phyloP scores from a whole-genome alignment of 2,329 filamentous ascomycete species.

The Aaosphaeria arxii region DNA sequence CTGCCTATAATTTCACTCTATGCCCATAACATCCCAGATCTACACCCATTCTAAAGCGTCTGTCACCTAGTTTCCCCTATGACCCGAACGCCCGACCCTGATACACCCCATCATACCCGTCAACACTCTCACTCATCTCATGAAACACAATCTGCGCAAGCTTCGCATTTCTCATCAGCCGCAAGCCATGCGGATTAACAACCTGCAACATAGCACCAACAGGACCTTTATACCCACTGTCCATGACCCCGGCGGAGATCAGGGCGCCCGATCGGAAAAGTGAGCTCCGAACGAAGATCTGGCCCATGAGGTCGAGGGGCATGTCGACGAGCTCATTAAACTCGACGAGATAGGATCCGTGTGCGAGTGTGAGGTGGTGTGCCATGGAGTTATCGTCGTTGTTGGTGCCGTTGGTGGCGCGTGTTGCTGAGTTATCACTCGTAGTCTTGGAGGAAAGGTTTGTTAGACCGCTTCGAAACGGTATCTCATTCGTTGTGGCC shows the following conservation, averaged over 20 bases:
- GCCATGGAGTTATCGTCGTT: not conserved
- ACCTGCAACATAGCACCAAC: conserved; percentile 40
- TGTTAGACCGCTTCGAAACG: too few species aligned
- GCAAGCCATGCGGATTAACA: conserved; percentile 34
- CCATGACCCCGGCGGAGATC: conserved; percentile 40
- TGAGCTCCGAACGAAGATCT: conserved; percentile 38
- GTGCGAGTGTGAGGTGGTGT: not conserved
- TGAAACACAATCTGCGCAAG: conserved; percentile 43
- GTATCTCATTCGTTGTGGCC: not conserved
- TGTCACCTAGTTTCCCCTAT: not conserved
- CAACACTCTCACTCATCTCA: conserved; percentile 33
- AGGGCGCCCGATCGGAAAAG: conserved; percentile 40
- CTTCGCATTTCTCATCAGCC: conserved; percentile 32
- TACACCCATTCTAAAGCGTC: too few species aligned
- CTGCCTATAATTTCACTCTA: too few species aligned
- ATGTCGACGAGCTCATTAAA: conserved; percentile 43
- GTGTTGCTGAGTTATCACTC: not conserved
- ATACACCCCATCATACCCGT: conserved; percentile 40
- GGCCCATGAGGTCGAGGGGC: conserved; percentile 40
- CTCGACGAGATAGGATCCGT: conserved; percentile 38
- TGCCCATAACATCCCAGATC: too few species aligned
- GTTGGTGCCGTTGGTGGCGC: not conserved
- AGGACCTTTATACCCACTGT: conserved; percentile 43
- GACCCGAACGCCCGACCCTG: conserved; percentile 16
- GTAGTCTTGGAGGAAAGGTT: too few species aligned